phyloP scores from a whole-genome alignment of 305 asterid genomes.

The Solanum hybrid region DNA sequence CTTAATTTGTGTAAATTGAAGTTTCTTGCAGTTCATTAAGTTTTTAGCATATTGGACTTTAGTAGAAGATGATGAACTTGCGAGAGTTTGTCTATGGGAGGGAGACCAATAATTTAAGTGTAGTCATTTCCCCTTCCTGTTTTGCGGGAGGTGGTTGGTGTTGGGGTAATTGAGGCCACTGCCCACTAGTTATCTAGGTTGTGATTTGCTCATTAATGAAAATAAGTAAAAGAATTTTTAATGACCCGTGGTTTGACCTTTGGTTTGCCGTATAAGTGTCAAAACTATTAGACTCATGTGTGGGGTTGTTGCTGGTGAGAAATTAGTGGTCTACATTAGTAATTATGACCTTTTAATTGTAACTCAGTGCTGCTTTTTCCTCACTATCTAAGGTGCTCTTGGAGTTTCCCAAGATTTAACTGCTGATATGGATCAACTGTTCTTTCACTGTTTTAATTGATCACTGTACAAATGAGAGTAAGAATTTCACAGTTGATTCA shows the following conservation, averaged over 20 bases:
- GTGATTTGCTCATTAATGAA: not conserved
- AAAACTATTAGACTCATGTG: not conserved
- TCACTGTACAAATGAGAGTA: not conserved
- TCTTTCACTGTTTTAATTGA: not conserved
- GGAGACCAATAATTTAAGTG: not conserved
- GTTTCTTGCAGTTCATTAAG: not conserved
- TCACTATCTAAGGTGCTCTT: not conserved
- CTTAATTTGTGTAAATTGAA: not conserved
- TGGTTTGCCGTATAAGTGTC: not conserved
- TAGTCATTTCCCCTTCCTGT: not conserved
- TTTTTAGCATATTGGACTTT: not conserved
- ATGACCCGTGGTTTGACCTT: not conserved
- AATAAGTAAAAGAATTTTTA: not conserved
- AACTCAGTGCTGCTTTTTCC: not conserved
- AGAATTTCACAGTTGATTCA: not conserved
- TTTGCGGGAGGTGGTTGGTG: not conserved
- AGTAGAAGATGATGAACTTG: conserved; percentile 1
- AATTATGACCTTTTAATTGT: not conserved
- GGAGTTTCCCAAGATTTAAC: not conserved
- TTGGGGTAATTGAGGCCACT: not conserved
- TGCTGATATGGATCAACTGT: not conserved
- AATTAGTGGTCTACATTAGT: not conserved
- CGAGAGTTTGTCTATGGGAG: not conserved
- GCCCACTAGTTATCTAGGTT: not conserved
- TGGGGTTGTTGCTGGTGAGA: not conserved